A percentile compares a stretch with the other conserved stretches of the same genome.
phyloP scores from a whole-genome alignment of 768 basidiomycete species.

The Pisolithus sp. region DNA sequence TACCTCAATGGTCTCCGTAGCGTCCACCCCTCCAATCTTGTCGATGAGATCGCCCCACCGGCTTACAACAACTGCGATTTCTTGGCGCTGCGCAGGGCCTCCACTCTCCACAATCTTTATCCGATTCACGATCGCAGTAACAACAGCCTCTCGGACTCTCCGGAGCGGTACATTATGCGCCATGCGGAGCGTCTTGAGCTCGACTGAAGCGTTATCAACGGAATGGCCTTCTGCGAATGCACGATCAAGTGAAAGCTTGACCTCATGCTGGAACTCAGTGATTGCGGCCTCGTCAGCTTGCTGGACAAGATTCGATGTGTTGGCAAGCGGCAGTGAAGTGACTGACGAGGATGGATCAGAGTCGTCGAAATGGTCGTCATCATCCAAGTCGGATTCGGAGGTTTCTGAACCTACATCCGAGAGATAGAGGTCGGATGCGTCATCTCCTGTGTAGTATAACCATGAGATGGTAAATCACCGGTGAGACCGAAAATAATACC shows the following conservation, averaged over 20 bases:
- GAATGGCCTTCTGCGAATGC: constrained; percentile 90
- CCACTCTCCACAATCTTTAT: constrained; percentile 58
- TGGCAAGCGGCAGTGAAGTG: constrained; percentile 37
- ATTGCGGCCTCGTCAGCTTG: constrained; percentile 42
- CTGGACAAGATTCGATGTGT: constrained; percentile 33
- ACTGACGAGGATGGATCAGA: constrained; percentile 39
- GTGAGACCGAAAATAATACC: constrained; percentile 34
- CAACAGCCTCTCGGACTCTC: constrained; percentile 84
- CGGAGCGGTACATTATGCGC: constrained; percentile 87
- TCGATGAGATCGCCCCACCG: constrained; percentile 84
- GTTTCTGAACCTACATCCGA: constrained; percentile 56
- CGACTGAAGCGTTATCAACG: constrained; percentile 88
- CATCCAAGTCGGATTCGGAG: constrained; percentile 33
- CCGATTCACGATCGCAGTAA: constrained; percentile 72
- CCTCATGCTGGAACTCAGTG: constrained; percentile 70
- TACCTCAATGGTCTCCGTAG: constrained; percentile 69
- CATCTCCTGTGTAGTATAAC: constrained; percentile 38
- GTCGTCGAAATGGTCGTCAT: constrained; percentile 32
- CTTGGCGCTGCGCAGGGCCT: constrained; percentile 51
- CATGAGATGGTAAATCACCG: neutral
- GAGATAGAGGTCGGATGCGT: constrained; percentile 52
- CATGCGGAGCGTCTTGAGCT: constrained; percentile 95
- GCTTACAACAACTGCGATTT: constrained; percentile 54
- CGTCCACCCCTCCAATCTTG: constrained; percentile 76
- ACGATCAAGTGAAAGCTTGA: constrained; percentile 79